Evolutionary conservation across 805 yeast species (phyloP).

Genomic region (Debaryomyces castellii): DNA sequence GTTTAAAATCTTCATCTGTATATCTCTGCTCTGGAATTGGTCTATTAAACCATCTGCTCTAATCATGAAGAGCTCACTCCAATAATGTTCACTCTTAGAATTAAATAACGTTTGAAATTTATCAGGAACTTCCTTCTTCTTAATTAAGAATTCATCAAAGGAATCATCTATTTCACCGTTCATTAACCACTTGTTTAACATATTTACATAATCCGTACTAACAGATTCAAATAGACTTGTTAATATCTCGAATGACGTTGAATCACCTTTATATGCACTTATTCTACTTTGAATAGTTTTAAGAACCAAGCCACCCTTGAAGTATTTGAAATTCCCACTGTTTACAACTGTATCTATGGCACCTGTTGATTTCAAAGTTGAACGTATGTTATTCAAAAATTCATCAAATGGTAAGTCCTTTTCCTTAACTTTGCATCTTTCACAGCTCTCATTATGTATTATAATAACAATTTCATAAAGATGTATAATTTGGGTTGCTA

Average conservation of each 20-base stretch:
- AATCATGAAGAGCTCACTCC: slow-evolving; percentile 74
- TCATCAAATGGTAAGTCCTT: slow-evolving; percentile 24
- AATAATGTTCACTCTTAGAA: slow-evolving; percentile 55
- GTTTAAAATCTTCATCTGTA: slow-evolving; percentile 64
- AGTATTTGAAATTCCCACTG: slow-evolving; percentile 44
- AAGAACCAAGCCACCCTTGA: slow-evolving; percentile 79
- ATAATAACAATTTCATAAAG: slow-evolving; percentile 55
- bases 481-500: slow-evolving; percentile 42
- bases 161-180: slow-evolving; percentile 77
- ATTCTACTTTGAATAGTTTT: slow-evolving; percentile 59
- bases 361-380: slow-evolving; percentile 44
- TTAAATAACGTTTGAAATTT: slow-evolving; percentile 23
- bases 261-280: slow-evolving; percentile 64
- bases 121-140: slow-evolving; percentile 36
- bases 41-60: slow-evolving; percentile 73
- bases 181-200: slow-evolving; percentile 78
- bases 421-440: slow-evolving; percentile 19
- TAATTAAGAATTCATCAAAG: slow-evolving; percentile 78
- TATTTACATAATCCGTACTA: slow-evolving; percentile 59
- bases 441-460: slow-evolving; percentile 49
- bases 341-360: slow-evolving; percentile 53
- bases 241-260: slow-evolving; percentile 52
- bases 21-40: slow-evolving; percentile 52
- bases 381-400: slow-evolving; percentile 36
- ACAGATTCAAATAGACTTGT: slow-evolving; percentile 53